Evolutionary conservation across 306 rosid genomes (phyloP), one percentile per base, ranked within the genome.

Genomic region (Chamaecrista fasciculata): DNA sequence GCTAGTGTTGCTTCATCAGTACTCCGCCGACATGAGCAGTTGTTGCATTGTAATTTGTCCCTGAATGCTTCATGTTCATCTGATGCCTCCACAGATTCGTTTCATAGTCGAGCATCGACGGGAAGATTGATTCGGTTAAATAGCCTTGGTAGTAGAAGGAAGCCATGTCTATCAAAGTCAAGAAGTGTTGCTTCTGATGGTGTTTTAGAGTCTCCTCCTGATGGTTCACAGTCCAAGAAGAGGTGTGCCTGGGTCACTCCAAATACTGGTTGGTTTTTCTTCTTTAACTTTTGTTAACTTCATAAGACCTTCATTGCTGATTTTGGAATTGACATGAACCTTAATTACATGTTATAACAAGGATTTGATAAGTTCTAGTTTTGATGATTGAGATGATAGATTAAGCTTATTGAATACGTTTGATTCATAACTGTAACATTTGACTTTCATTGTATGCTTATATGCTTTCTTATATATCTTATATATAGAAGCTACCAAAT

Each of bases 161-260:
- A 87, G 80, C 85, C 62, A 16, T 68, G 23, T 58, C 67, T 83
- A 67, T 85, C 89, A 8, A 85, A 76, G 82, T 87, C 96, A 11
- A 87, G 89, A 72, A 87, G 91, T 80, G 84, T 90, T 80, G 84
- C 73, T 69, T 87, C 94, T 82, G 93, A 87, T 67, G 82, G 88
- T 28, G 79, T 79, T 59, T 70, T 82, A 60, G 91, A 85, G 60
- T 83, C 94, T 74, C 79, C 81, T 20, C 73, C 83, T 47, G 82
- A 79, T 80, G 74, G 73, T 66, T 77, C 85, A 24, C 81, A 73
- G 42, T 70, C 81, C 25, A 85, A 74, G 84, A 89, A 81, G 87
- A 84, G 89, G 62, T 90, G 96, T 82, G 75, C 94, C 29, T 90
- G 96, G 96, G 87, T 90, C 81, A 90, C 96, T 20, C 86, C 96